Evolutionary conservation across 106 monocot species (phyloP), one percentile per base, ranked within the genome.

Genomic region (Xerophyta viscosa): DNA sequence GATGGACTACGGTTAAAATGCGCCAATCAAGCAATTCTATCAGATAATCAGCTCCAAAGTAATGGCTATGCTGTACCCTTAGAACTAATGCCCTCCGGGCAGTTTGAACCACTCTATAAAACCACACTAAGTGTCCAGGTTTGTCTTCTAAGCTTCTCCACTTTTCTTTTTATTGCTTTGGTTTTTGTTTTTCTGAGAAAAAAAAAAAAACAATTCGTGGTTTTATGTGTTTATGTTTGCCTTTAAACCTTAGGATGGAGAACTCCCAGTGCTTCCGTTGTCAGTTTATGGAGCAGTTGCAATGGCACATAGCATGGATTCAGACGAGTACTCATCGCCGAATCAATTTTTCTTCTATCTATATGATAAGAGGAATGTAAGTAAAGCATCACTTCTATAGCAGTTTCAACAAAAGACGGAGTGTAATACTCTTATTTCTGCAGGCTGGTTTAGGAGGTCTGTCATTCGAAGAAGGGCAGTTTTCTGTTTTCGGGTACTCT

Each of bases 391-490:
- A 6, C 39, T 39, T 10, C 39, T 39, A 39, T 12, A 8, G 6
- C 15, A 39, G 11, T 8, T 2, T 39, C 15, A 39, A 1, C 39
- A 3, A 12, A 39, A 39, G 15, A 8, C 10, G 39, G 39, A 39
- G 39, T 15, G 1, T 11, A 36, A 36, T 36, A 39, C 10, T 20
- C 19, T 54, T 48, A 25, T 56, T 19, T 29, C 0, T 61, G 24
- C 73, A 93, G 92, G 62, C 87, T 53, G 92, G 92, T 21, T 66
- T 93, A 65, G 92, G 92, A 63, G 87, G 92, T 30, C 58, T 87
- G 52, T 87, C 92, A 31, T 93, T 93, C 60, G 92, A 93, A 27
- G 92, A 93, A 77, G 92, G 92, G 6, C 92, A 93, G 61, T 93
- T 93, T 67, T 93, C 92, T 25, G 92, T 93, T 27, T 80, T 93